Evolutionary conservation across 257 asterid species (phyloP), one percentile per base, ranked within the genome.

Genomic region (Salvia miltiorrhiza): DNA sequence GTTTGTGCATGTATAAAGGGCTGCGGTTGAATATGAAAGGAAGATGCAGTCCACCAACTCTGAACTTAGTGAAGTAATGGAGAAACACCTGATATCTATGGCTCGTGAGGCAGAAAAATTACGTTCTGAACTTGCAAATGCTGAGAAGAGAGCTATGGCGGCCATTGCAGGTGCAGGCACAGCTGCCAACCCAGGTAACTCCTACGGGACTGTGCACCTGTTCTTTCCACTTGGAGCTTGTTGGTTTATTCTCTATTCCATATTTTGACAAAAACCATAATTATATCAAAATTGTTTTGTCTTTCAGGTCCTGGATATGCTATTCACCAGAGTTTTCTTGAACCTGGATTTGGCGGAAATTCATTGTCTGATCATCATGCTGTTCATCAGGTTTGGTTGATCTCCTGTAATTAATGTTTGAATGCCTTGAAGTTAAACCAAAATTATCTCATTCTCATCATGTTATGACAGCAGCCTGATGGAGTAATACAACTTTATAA

Each of bases 21-120:
- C 84, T 75, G 98, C 98, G 6, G 72, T 89, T 81, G 93, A 92
- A 37, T 72, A 82, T 56, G 97, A 92, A 81, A 86, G 79, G 76
- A 83, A 82, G 87, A 82, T 86, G 89, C 83, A 58, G 2, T 66
- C 77, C 32, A 69, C 23, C 33, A 82, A 88, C 86, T 80, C 63
- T 61, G 86, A 78, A 65, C 78, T 79, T 32, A 76, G 83, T 77
- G 94, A 81, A 19, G 81, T 74, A 63, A 84, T 93, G 96, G 95
- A 88, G 85, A 83, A 88, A 70, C 86, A 83, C 65, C 65, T 84
- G 82, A 55, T 60, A n/a, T 70, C 87, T 39, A 16, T 87, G 86
- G 78, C 90, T 49, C 77, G 47, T 66, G 97, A 90, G 77, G 79
- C 87, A 21, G 88, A 93, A 52, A 81, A 81, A 32, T 72, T 93